Conservation (phyloP, 2,329 filamentous ascomycete genomes). For the Cytospora piceicola region DNA sequence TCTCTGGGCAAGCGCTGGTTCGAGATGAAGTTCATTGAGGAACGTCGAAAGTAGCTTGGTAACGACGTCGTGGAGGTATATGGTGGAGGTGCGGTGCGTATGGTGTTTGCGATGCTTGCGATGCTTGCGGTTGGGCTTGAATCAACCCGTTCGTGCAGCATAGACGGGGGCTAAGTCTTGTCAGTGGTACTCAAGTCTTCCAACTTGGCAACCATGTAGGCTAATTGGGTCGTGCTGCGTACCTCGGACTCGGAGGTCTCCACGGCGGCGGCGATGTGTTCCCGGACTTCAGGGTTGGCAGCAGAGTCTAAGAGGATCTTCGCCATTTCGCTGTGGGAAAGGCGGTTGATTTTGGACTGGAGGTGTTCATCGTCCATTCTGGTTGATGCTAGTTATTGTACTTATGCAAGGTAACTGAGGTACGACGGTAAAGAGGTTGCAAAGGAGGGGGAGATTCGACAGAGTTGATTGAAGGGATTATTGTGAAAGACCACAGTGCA, state of each 20-base stretch:
- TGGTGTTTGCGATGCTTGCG: too few relatives aligned
- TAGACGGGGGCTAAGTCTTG: neutral
- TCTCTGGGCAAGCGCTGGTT: neutral
- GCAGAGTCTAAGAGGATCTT: neutral
- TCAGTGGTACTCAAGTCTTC: neutral
- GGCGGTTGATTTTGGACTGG: neutral
- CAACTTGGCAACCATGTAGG: too few relatives aligned
- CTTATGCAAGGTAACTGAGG: neutral
- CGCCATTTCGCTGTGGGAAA: neutral
- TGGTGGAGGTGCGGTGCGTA: neutral
- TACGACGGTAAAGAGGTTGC: neutral
- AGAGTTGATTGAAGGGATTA: neutral
- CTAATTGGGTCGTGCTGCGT: neutral
- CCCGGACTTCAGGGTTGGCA: neutral
- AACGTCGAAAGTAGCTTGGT: neutral
- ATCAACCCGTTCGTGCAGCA: neutral
- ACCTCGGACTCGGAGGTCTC: neutral
- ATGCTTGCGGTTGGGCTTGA: neutral
- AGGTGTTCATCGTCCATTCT: conserved; percentile 7
- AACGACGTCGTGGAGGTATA: neutral
- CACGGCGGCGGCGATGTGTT: neutral
- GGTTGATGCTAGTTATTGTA: neutral
- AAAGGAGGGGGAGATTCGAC: neutral
- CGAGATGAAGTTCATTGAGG: neutral
- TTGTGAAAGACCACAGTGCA: neutral